Evolutionary conservation across 148 eudicot species (phyloP).

Genomic region (Rhododendron henanense): DNA sequence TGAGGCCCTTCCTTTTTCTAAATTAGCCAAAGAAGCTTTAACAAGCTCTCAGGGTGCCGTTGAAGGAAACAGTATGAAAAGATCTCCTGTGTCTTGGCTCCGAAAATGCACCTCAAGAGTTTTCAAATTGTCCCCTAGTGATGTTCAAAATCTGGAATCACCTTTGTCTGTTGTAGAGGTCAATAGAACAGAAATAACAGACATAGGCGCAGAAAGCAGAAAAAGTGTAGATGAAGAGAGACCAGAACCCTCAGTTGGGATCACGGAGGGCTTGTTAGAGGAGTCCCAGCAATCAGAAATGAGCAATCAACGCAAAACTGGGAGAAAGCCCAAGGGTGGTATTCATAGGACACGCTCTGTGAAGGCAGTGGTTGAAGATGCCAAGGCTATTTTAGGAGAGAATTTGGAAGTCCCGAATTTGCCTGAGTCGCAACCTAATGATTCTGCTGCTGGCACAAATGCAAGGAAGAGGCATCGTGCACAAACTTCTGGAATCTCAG

Average conservation of each 20-base stretch:
- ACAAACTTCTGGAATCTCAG: conserved; percentile 43
- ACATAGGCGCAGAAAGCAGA: conserved; percentile 19
- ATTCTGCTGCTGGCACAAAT: conserved; percentile 25
- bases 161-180: conserved; percentile 26
- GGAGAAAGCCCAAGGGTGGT: conserved; percentile 33
- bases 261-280: conserved; percentile 24
- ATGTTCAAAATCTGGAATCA: conserved; percentile 23
- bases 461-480: conserved; percentile 56
- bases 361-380: conserved; percentile 66
- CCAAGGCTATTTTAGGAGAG: conserved; percentile 40
- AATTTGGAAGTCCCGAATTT: conserved; percentile 15
- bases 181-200: conserved; percentile 24
- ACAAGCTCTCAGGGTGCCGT: conserved; percentile 21
- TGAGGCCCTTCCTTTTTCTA: conserved; percentile 28
- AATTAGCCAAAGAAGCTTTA: conserved; percentile 25
- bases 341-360: conserved; percentile 49
- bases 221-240: conserved; percentile 14
- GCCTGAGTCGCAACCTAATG: conserved; percentile 24
- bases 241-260: conserved; percentile 28
- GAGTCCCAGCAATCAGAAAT: conserved; percentile 57
- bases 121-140: conserved; percentile 51
- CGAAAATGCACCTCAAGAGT: conserved; percentile 59
- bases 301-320: conserved; percentile 29
- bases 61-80: conserved; percentile 17
- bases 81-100: conserved; percentile 44